phyloP scores from a whole-genome alignment of 768 basidiomycete genomes.

The Lentinula sp. region DNA sequence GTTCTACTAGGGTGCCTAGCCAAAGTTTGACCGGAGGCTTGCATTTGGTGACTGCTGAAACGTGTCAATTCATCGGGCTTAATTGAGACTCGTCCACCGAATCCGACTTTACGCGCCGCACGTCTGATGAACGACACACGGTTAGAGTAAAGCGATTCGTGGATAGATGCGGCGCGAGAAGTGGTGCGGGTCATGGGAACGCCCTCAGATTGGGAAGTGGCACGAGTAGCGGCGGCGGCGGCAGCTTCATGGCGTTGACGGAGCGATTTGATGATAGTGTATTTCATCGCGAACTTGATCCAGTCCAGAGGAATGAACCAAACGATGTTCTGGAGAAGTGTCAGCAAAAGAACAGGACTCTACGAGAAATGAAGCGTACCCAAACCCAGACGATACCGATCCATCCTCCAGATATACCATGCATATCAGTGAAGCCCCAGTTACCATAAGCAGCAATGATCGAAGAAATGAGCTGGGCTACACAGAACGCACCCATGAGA shows the following conservation, averaged over 20 bases:
- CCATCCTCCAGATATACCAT: slow-evolving; percentile 83
- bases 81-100: slow-evolving; percentile 74
- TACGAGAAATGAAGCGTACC: slow-evolving; percentile 35
- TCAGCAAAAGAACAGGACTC: slow-evolving; percentile 8
- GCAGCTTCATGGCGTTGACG: slow-evolving; percentile 56
- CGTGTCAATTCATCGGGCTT: slow-evolving; percentile 82
- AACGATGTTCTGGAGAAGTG: slow-evolving; percentile 65
- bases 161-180: slow-evolving; percentile 84
- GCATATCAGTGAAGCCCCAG: slow-evolving; percentile 91
- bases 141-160: slow-evolving; percentile 92
- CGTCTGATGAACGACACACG: slow-evolving; percentile 91
- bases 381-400: slow-evolving; percentile 97
- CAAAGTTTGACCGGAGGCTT: slow-evolving; percentile 68
- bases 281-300: slow-evolving; percentile 97
- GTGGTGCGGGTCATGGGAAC: slow-evolving; percentile 81
- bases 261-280: slow-evolving; percentile 80
- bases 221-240: slow-evolving; percentile 29
- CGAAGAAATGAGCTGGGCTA: slow-evolving; percentile 91
- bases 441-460: slow-evolving; percentile 93
- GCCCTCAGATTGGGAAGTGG: slow-evolving; percentile 37
- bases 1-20: slow-evolving; percentile 73
- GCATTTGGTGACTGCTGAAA: slow-evolving; percentile 84
- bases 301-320: slow-evolving; percentile 96
- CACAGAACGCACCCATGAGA: slow-evolving; percentile 82
- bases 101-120: slow-evolving; percentile 83